Base-by-base conservation (phyloP, 805 yeast species). In the Candida gorgasii region DNA sequence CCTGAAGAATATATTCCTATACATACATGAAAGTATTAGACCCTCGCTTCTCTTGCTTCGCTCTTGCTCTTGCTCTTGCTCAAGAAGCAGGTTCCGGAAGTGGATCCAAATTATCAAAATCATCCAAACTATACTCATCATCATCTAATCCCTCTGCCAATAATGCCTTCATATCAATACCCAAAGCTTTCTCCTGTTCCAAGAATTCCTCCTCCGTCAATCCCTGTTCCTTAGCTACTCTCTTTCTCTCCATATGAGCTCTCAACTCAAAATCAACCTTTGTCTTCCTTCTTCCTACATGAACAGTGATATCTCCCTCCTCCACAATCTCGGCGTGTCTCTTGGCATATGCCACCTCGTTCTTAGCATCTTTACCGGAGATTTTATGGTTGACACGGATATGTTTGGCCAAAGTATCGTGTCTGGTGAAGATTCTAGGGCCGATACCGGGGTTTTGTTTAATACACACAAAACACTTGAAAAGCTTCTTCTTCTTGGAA, bases 321-420 rank as follows among this genome's bases (percentile, higher is more conserved):
- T 70, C 75, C n/a, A 69, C 75, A 9, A 71, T 66, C 46, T 71
- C 75, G 1, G 75, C 76, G 40, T 71, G 69, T 41, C 67, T 69
- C 49, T 71, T 71, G 11, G 73, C 65, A 48, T 60, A 70, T 0
- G 75, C 75, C 29, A 71, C 75, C 47, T 70, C 75, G 0, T 72
- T 72, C 47, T 71, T 71, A 12, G 76, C 76, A 47, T 70, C 76
- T 43, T 70, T 69, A 22, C 75, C 75, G 1, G 72, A 64, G 1
- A 70, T 69, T 47, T 69, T 64, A 54, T 71, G 76, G 46, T 71
- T 71, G 3, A 71, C 76, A 30, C 76, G 51, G 4, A 90, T 82
- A 63, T 92, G 99, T 61, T 97, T 81, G 13, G 96, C 87, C 48
- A 92, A 75, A 1, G 99, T 97, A 65, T 92, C 99, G 59, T 89